Evolutionary conservation across 768 basidiomycete species (phyloP).

Genomic region (Hirschioporus abietinus): DNA sequence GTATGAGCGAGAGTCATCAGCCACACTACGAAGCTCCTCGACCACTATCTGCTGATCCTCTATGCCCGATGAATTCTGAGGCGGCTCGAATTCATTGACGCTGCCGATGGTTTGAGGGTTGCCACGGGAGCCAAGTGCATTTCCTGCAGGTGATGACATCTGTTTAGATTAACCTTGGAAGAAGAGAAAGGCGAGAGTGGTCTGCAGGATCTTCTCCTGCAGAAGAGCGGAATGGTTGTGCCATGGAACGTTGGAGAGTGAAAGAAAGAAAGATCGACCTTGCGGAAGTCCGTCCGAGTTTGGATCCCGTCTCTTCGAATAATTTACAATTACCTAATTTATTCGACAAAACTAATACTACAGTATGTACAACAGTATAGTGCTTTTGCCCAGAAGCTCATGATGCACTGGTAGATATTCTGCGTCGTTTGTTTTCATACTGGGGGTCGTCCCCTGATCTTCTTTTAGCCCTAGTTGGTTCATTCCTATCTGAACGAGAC

Average conservation of each 20-base stretch:
- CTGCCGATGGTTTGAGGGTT: not conserved
- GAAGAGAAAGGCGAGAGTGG: not conserved
- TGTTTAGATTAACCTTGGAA: not conserved
- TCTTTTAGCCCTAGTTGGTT: not conserved
- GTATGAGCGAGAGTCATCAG: not conserved
- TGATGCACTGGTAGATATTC: not conserved
- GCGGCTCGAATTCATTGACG: not conserved
- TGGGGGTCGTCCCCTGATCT: not conserved
- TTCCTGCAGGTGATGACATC: not conserved
- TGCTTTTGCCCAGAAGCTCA: no score
- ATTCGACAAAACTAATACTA: not conserved
- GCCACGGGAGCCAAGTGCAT: not conserved
- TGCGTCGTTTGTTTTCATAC: slow-evolving; percentile 17
- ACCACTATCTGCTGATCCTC: not conserved
- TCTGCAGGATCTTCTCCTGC: not conserved
- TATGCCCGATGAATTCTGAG: not conserved
- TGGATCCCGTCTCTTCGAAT: not conserved
- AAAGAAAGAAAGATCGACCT: not conserved
- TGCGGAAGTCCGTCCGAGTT: not conserved
- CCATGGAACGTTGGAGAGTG: not conserved
- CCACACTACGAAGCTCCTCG: not conserved
- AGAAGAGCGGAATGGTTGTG: not conserved
- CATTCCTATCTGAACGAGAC: not conserved
- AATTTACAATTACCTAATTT: not conserved
- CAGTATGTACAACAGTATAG: no score